These are phyloP conservation scores for Aschersonia sp. DNA, from an alignment of 2,329 filamentous ascomycete genomes.

Conservation along the genomic window DNA sequence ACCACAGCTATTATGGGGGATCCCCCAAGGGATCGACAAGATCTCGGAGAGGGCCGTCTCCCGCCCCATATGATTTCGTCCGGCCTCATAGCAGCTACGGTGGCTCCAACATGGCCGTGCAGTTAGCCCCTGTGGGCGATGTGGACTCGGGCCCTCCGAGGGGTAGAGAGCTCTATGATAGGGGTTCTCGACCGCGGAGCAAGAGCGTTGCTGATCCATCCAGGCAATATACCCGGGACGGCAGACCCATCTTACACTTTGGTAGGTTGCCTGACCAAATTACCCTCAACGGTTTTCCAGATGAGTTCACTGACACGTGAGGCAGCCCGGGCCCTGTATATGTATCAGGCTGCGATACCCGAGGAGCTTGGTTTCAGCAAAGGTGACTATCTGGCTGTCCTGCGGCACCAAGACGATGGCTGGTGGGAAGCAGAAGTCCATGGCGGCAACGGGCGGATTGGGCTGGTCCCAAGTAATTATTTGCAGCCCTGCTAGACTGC, in stretches of 20 bases:
- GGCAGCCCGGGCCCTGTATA: slow-evolving; percentile 83
- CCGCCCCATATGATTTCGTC: slow-evolving; percentile 31
- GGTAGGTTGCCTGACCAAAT: slow-evolving; percentile 45
- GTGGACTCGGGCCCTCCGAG: slow-evolving; percentile 45
- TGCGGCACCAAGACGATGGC: slow-evolving; percentile 88
- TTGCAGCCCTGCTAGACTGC: slow-evolving; percentile 33
- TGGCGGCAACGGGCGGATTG: slow-evolving; percentile 42
- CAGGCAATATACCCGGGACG: slow-evolving; percentile 74
- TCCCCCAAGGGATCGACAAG: slow-evolving; percentile 34
- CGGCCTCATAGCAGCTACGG: slow-evolving; percentile 36
- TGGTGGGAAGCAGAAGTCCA: slow-evolving; percentile 99
- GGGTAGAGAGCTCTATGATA: slow-evolving; percentile 39
- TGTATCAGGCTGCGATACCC: slow-evolving; percentile 86
- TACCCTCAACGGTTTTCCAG: slow-evolving; percentile 8
- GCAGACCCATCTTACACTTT: slow-evolving; percentile 79
- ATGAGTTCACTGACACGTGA: background rate
- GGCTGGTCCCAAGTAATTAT: slow-evolving; percentile 56
- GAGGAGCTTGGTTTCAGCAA: slow-evolving; percentile 90
- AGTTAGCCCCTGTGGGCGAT: slow-evolving; percentile 43
- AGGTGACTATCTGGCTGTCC: slow-evolving; percentile 76
- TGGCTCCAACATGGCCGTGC: slow-evolving; percentile 48
- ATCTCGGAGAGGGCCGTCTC: slow-evolving; percentile 29
- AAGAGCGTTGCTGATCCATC: slow-evolving; percentile 75
- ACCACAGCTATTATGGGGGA: slow-evolving; percentile 35
- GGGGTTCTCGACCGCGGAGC: slow-evolving; percentile 45